Evolutionary conservation across 1,284 basidiomycete genomes (phyloP).

Genomic region (Gomphus bonarii): DNA sequence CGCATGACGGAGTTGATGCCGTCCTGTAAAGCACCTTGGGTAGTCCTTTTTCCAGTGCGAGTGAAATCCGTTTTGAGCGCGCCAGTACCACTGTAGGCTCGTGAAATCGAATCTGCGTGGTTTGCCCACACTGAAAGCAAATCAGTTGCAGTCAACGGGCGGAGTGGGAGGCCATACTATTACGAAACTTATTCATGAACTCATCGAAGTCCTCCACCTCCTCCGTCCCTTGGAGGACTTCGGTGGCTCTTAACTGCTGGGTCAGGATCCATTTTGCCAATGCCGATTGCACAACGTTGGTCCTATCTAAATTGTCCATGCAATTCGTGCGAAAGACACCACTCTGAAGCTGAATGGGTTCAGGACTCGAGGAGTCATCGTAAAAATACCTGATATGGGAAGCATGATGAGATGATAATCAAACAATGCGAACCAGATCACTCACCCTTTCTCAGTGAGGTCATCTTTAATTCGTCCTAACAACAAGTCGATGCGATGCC

Average conservation of each 20-base stretch:
- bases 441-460: constrained; percentile 63
- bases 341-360: constrained; percentile 46
- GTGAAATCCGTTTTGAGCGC: constrained; percentile 98
- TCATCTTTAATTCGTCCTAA: constrained; percentile 73
- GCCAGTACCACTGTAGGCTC: constrained; percentile 90
- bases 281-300: constrained; percentile 91
- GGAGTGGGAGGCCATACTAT: constrained; percentile 47
- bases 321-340: constrained; percentile 79
- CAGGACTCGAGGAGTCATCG: constrained; percentile 34
- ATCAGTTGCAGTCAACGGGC: not conserved
- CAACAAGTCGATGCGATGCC: constrained; percentile 84
- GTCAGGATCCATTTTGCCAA: constrained; percentile 80
- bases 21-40: constrained; percentile 75
- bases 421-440: constrained; percentile 7
- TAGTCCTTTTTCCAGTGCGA: constrained; percentile 82
- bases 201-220: constrained; percentile 69
- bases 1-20: constrained; percentile 80
- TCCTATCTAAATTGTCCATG: constrained; percentile 96
- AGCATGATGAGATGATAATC: constrained; percentile 4
- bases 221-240: constrained; percentile 61
- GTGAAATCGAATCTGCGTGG: constrained; percentile 88
- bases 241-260: constrained; percentile 65
- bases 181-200: constrained; percentile 78
- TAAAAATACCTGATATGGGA: constrained; percentile 63
- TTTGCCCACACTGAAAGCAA: constrained; percentile 83